These are phyloP conservation scores for Pouteria campechiana DNA, from an alignment of 179 eudicot genomes.

Conservation along the genomic window DNA sequence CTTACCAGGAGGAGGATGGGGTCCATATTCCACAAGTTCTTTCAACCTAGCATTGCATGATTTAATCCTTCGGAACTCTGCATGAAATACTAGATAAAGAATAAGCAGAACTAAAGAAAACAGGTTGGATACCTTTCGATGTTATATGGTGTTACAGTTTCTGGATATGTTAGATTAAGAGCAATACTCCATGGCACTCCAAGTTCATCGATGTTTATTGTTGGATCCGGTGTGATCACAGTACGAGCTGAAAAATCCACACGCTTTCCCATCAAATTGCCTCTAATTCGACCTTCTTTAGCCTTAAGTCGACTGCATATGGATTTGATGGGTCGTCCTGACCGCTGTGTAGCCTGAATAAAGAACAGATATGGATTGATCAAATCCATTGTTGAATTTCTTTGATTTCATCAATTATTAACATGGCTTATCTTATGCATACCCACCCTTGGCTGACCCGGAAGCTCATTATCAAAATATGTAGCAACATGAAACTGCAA, in stretches of 20 bases:
- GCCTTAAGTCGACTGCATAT: slow-evolving; percentile 97
- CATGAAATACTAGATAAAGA: neutral
- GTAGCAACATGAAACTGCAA: slow-evolving; percentile 97
- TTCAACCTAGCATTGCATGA: slow-evolving; percentile 48
- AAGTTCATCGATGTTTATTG: slow-evolving; percentile 85
- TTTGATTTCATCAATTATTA: no score
- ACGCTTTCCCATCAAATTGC: slow-evolving; percentile 97
- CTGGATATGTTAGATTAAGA: slow-evolving; percentile 92
- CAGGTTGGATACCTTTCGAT: slow-evolving; percentile 61
- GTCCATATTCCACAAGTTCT: slow-evolving; percentile 99
- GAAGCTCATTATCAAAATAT: slow-evolving; percentile 97
- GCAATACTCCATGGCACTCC: slow-evolving; percentile 99
- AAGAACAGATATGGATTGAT: no score
- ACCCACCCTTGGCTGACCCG: slow-evolving; percentile 96
- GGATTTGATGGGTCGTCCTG: slow-evolving; percentile 94
- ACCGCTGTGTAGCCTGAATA: slow-evolving; percentile 88
- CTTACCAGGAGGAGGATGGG: slow-evolving; percentile 99
- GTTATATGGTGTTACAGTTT: slow-evolving; percentile 96
- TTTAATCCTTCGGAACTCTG: neutral
- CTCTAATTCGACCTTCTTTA: slow-evolving; percentile 96
- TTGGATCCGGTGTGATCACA: slow-evolving; percentile 98
- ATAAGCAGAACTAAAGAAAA: neutral
- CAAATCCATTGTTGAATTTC: no score
- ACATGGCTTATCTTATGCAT: no score
- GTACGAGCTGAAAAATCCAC: slow-evolving; percentile 99